Conservation (phyloP, 2,329 filamentous ascomycete genomes). For the Fusarium sp. region DNA sequence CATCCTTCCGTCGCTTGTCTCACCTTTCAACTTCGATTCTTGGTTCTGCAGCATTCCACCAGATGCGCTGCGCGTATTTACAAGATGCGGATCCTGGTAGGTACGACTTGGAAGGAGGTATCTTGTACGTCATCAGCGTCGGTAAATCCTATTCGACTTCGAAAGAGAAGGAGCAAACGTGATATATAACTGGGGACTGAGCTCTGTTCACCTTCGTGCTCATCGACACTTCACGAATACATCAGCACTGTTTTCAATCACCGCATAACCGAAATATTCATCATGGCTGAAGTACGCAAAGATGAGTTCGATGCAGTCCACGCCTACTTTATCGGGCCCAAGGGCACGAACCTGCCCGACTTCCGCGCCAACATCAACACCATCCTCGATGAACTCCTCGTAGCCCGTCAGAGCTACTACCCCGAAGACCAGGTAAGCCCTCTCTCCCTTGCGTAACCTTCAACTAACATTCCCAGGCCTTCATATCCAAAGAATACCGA, state of each 20-base stretch:
- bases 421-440: constrained; percentile 51
- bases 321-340: constrained; percentile 58
- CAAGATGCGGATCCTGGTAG: not conserved
- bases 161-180: too few species aligned
- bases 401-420: constrained; percentile 52
- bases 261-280: too few species aligned
- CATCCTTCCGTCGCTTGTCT: not conserved
- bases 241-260: too few species aligned
- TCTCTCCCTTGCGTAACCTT: fast-evolving
- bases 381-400: constrained; percentile 54
- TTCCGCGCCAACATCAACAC: constrained; percentile 55
- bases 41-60: not conserved
- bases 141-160: not conserved
- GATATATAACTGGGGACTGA: too few species aligned
- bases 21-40: not conserved
- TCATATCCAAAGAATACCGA: constrained; percentile 53
- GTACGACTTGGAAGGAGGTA: fast-evolving
- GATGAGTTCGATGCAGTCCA: constrained; percentile 43
- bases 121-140: not conserved
- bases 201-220: too few species aligned
- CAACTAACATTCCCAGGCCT: constrained; percentile 28
- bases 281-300: too few species aligned
- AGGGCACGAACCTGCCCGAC: constrained; percentile 55
- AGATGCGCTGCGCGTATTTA: fast-evolving
- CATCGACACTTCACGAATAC: too few species aligned